These are phyloP conservation scores for Conoideocrella luteorostrata DNA, from an alignment of 2,329 filamentous ascomycete species.

Conservation along the genomic window DNA sequence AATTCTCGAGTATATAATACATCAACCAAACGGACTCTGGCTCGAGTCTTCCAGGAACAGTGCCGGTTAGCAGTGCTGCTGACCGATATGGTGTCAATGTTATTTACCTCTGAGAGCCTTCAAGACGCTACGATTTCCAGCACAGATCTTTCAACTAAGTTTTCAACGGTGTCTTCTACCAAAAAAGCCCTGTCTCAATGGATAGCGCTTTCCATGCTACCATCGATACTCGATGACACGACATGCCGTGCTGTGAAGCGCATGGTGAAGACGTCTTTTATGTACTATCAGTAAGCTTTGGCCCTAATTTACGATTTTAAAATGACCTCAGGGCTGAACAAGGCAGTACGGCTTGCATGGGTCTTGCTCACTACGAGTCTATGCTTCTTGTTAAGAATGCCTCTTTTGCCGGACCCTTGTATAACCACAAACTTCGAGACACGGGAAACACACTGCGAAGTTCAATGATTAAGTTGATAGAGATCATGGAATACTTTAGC, in stretches of 20 bases:
- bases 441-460: neutral
- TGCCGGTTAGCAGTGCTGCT: neutral
- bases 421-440: neutral
- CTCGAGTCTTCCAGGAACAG: neutral
- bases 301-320: neutral
- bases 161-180: neutral
- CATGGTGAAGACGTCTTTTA: neutral
- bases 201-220: neutral
- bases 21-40: neutral
- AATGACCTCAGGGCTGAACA: neutral
- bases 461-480: neutral
- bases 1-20: neutral
- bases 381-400: neutral
- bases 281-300: constrained; percentile 1
- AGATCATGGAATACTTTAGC: constrained; percentile 2
- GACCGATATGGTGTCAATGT: constrained; percentile 2
- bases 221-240: neutral
- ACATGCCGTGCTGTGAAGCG: neutral
- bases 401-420: neutral
- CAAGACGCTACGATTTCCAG: neutral
- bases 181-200: constrained; percentile 2
- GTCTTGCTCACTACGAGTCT: neutral
- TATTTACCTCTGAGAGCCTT: neutral
- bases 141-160: neutral
- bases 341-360: neutral